Evolutionary conservation across 2,329 filamentous ascomycete species (phyloP), one percentile per base, ranked within the genome.

Genomic region (Eutypa lata): DNA sequence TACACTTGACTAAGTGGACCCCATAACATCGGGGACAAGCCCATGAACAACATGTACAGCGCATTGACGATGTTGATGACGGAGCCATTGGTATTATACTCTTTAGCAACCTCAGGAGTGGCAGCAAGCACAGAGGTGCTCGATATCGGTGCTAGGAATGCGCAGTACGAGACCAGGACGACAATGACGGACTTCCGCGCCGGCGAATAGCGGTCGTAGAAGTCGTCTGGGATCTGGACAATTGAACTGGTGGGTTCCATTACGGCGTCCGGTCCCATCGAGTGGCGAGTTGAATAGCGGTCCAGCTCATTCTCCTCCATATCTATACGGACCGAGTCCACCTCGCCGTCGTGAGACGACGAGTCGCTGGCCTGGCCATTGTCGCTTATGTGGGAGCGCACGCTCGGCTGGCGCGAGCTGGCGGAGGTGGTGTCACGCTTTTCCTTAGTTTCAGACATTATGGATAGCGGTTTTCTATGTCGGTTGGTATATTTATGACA

Each of bases 31-130:
- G 88, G 84, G 14, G 79, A 82, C 4, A 90, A 52, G 0, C 86
- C 88, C 88, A 91, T 92, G 60, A 84, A 86, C 2, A 87, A 65
- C 73, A 89, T 77, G 57, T 88, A 88, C 18, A 87, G 70, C 0
- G 89, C 88, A 70, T 92, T 93, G 64, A 81, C 86, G 44, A 88
- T 70, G 64, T 90, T 89, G 66, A 92, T 84, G 52, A 91, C 79
- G 10, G 80, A 81, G 5, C 85, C 86, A 0, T 81, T 87, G 0
- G 86, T 90, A 38, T 74, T 58, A 65, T 82, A 90, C 7, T 82
- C 84, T 3, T 66, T 67, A 2, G 88, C 87, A 5, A 93, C 84
- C 67, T 93, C 89, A 1, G 89, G 88, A 1, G 88, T 82, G 2
- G 88, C 89, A 1, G 88, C 80, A 13, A 93, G 71, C 8, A 92